These are phyloP conservation scores for Domatiomyces globalis DNA, from an alignment of 2,329 filamentous ascomycete genomes.

Conservation along the genomic window DNA sequence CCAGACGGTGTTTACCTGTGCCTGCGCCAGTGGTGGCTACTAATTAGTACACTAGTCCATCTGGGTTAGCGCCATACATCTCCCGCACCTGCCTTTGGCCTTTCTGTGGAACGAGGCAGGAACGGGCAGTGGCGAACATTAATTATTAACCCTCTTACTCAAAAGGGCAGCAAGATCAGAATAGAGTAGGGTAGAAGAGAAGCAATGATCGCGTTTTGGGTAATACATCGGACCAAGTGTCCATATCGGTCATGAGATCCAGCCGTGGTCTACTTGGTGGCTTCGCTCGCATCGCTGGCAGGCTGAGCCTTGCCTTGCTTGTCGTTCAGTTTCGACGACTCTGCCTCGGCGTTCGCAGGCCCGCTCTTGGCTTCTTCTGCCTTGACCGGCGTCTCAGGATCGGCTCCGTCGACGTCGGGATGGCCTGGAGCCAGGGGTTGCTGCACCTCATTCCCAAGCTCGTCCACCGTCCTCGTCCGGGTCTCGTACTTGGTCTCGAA, in stretches of 20 bases:
- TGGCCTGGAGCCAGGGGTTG: constrained; percentile 36
- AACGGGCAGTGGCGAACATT: no score
- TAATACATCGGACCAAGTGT: no score
- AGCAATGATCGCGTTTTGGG: no score
- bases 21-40: no score
- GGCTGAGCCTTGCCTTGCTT: constrained; percentile 29
- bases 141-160: no score
- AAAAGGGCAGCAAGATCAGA: no score
- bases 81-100: no score
- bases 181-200: no score
- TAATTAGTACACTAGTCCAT: no score
- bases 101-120: no score
- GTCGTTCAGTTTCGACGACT: constrained; percentile 24
- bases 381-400: constrained; percentile 38
- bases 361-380: constrained; percentile 25
- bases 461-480: constrained; percentile 71
- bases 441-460: constrained; percentile 60
- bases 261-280: constrained; percentile 24
- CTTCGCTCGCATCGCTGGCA: constrained; percentile 34
- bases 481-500: constrained; percentile 96
- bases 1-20: no score
- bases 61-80: no score
- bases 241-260: constrained; percentile 1
- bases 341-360: constrained; percentile 22
- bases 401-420: constrained; percentile 43